Percentiles rank a stretch among this genome's conserved stretches.
phyloP scores from a whole-genome alignment of 129 eudicot species.

The Pulicaria dysenterica region DNA sequence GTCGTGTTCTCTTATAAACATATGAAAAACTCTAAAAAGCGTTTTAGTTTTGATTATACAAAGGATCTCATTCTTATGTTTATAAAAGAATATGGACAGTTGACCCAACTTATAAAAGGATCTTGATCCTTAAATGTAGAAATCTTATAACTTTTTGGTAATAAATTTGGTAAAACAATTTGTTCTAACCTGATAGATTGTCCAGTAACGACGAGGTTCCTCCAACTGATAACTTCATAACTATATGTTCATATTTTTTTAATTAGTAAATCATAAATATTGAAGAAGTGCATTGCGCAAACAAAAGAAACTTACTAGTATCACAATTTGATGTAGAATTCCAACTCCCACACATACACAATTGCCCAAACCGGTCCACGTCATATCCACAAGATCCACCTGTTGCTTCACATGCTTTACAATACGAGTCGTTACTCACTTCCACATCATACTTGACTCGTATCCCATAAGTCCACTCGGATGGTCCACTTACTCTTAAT shows the following conservation, averaged over 20 bases:
- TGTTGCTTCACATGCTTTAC: constrained; percentile 88
- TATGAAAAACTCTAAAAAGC: too few species aligned
- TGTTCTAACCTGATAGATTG: constrained; percentile 18
- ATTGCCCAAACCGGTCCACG: constrained; percentile 42
- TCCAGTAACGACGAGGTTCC: constrained; percentile 1
- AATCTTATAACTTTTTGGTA: neutral
- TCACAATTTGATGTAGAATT: constrained; percentile 95
- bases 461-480: constrained; percentile 84
- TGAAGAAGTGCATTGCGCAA: neutral
- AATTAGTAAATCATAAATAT: neutral
- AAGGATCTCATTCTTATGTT: too few species aligned
- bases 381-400: constrained; percentile 90
- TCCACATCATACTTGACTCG: constrained; percentile 76
- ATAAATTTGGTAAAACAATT: neutral
- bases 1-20: too few species aligned
- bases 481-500: constrained; percentile 64
- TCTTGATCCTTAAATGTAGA: neutral
- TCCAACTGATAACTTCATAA: constrained; percentile 31
- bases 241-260: neutral
- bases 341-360: constrained; percentile 91
- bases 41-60: too few species aligned
- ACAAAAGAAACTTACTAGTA: constrained; percentile 43
- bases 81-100: too few species aligned
- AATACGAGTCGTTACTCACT: constrained; percentile 56
- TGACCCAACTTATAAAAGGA: too few species aligned